These are phyloP conservation scores for Pelargonium myrrhifolium DNA, from an alignment of 441 rosid genomes.

Conservation along the genomic window DNA sequence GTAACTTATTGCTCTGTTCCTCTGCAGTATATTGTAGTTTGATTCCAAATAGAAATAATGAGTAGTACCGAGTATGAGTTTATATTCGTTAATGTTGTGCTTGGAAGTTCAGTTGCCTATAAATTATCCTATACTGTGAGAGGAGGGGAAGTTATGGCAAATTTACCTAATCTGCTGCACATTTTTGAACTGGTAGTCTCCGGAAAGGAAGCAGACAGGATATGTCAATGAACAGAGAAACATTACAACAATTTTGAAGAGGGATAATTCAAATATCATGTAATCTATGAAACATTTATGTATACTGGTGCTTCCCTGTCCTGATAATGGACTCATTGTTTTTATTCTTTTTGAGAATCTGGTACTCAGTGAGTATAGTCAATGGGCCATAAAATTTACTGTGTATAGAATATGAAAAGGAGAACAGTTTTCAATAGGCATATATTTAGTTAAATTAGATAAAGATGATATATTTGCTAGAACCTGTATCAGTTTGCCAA, in stretches of 20 bases:
- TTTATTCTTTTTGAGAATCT: neutral
- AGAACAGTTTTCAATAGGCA: too few relatives aligned
- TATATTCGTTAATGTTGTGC: too few relatives aligned
- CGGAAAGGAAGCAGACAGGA: too few relatives aligned
- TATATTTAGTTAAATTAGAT: too few relatives aligned
- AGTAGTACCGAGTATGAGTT: neutral
- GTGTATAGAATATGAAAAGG: too few relatives aligned
- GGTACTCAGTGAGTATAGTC: neutral
- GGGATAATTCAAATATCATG: neutral
- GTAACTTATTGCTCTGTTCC: neutral
- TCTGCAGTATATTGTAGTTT: neutral
- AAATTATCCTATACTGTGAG: neutral
- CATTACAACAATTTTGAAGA: neutral
- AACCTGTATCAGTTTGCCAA: too few relatives aligned
- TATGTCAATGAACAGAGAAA: neutral
- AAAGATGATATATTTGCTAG: too few relatives aligned
- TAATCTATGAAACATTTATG: neutral
- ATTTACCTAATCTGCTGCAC: neutral
- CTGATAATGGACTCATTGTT: neutral
- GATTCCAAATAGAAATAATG: neutral
- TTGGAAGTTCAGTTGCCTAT: too few relatives aligned
- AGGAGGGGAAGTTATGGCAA: neutral
- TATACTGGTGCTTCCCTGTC: neutral
- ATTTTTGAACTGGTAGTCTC: too few relatives aligned
- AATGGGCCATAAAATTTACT: too few relatives aligned